These are phyloP conservation scores for Hordeum marinum DNA, from an alignment of 176 grass and related monocot species.

Conservation along the genomic window DNA sequence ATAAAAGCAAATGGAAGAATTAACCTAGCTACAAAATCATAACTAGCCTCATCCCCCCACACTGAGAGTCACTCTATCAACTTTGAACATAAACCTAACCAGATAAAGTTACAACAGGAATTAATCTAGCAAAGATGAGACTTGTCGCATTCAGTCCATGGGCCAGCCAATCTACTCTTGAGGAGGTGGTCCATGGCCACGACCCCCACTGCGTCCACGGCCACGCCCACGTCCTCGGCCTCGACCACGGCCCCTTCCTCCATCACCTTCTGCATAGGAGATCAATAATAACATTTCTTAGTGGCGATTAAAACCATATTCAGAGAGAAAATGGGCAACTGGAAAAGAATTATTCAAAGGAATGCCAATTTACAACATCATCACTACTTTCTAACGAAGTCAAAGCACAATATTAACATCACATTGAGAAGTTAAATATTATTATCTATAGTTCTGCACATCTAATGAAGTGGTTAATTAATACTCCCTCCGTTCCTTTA, in stretches of 20 bases:
- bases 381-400: not conserved
- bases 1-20: slow-evolving; percentile 49
- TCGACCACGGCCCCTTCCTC: slow-evolving; percentile 31
- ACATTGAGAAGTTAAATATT: not conserved
- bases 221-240: slow-evolving; percentile 23
- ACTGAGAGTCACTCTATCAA: slow-evolving; percentile 36
- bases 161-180: slow-evolving; percentile 35
- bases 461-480: not conserved
- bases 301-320: not conserved
- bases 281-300: not conserved
- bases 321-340: not conserved
- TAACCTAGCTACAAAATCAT: slow-evolving; percentile 73
- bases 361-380: not conserved
- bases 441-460: too few relatives aligned
- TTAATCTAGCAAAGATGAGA: slow-evolving; percentile 6
- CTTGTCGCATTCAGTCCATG: not conserved
- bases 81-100: slow-evolving; percentile 39
- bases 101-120: slow-evolving; percentile 32
- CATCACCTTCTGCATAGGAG: slow-evolving; percentile 15
- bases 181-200: slow-evolving; percentile 19
- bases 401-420: not conserved
- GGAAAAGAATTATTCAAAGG: not conserved
- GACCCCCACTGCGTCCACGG: slow-evolving; percentile 13
- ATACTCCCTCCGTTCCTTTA: too few relatives aligned
- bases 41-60: slow-evolving; percentile 54